Conservation (phyloP, 768 basidiomycete species). For the Mycena rosella region DNA sequence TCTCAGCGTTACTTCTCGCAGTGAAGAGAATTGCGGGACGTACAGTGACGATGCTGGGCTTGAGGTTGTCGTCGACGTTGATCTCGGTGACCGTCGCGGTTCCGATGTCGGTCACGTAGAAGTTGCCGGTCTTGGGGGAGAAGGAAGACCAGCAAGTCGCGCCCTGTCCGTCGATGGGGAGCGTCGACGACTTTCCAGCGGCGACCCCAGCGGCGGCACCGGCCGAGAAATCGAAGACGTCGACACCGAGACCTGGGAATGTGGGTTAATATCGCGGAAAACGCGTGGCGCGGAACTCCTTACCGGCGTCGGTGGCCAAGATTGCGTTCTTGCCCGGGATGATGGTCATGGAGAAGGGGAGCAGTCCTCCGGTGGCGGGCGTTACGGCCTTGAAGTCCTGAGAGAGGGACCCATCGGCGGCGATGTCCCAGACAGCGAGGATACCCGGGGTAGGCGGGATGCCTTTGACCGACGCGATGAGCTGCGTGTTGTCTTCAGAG, state of each 20-base stretch:
- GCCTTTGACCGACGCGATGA: slow-evolving; percentile 65
- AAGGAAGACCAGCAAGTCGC: slow-evolving; percentile 61
- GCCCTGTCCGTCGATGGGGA: slow-evolving; percentile 53
- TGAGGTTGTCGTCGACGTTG: slow-evolving; percentile 59
- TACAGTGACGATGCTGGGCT: slow-evolving; percentile 59
- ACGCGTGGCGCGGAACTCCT: too few relatives aligned
- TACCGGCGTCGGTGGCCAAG: slow-evolving; percentile 55
- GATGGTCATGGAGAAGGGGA: slow-evolving; percentile 64
- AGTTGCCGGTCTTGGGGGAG: slow-evolving; percentile 56
- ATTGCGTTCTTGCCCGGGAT: slow-evolving; percentile 56
- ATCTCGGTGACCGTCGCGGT: slow-evolving; percentile 60
- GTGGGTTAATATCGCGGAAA: too few relatives aligned
- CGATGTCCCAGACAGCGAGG: slow-evolving; percentile 64
- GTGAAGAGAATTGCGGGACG: slow-evolving; percentile 3
- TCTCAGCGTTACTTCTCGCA: background rate
- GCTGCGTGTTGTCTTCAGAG: slow-evolving; percentile 56
- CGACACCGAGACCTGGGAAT: slow-evolving; percentile 55
- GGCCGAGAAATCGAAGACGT: slow-evolving; percentile 52
- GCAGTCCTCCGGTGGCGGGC: slow-evolving; percentile 55
- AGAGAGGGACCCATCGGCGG: slow-evolving; percentile 58
- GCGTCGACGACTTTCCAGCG: slow-evolving; percentile 43
- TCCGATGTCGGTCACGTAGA: slow-evolving; percentile 59
- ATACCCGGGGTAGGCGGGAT: slow-evolving; percentile 61
- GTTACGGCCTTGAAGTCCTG: slow-evolving; percentile 51
- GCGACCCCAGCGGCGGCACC: slow-evolving; percentile 47